phyloP scores from a whole-genome alignment of 2,329 filamentous ascomycete species.

The Hymenoscyphus fructigenus region DNA sequence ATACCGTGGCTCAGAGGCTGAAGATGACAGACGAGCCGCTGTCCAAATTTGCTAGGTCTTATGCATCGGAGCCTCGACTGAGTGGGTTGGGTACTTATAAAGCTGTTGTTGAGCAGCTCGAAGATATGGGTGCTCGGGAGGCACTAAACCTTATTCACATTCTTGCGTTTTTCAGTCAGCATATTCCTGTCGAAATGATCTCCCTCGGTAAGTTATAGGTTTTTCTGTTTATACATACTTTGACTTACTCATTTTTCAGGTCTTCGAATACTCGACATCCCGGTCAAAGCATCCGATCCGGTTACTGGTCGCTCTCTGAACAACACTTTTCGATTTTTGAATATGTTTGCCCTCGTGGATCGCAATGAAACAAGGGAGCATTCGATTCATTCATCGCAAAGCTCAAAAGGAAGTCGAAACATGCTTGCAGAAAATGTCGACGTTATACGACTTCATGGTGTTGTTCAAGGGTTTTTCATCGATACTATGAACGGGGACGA shows the following conservation, averaged over 20 bases:
- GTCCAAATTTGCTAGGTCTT: constrained; percentile 58
- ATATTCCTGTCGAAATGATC: constrained; percentile 66
- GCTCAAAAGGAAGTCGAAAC: constrained; percentile 42
- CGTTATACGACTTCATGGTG: constrained; percentile 50
- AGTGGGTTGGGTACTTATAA: constrained; percentile 49
- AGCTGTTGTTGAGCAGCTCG: constrained; percentile 50
- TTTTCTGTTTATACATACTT: not conserved
- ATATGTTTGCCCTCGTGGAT: constrained; percentile 52
- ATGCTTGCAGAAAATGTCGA: constrained; percentile 48
- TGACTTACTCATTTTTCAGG: constrained; percentile 36
- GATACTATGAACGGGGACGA: constrained; percentile 44
- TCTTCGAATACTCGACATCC: constrained; percentile 47
- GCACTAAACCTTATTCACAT: constrained; percentile 65
- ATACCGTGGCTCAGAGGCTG: constrained; percentile 62
- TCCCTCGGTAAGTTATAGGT: constrained; percentile 46
- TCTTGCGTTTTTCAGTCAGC: constrained; percentile 63
- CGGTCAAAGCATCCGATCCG: constrained; percentile 45
- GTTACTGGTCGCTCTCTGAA: constrained; percentile 37
- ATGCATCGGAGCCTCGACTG: constrained; percentile 54
- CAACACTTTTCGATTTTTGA: constrained; percentile 50
- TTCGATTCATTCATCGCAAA: constrained; percentile 36
- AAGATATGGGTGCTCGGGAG: constrained; percentile 47
- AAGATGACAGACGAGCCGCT: constrained; percentile 61
- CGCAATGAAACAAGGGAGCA: constrained; percentile 43
- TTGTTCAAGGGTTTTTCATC: constrained; percentile 54